Percentiles rank a stretch among this genome's conserved stretches.
Conservation (phyloP, 129 eudicot genomes). For the Centaurea solstitialis region DNA sequence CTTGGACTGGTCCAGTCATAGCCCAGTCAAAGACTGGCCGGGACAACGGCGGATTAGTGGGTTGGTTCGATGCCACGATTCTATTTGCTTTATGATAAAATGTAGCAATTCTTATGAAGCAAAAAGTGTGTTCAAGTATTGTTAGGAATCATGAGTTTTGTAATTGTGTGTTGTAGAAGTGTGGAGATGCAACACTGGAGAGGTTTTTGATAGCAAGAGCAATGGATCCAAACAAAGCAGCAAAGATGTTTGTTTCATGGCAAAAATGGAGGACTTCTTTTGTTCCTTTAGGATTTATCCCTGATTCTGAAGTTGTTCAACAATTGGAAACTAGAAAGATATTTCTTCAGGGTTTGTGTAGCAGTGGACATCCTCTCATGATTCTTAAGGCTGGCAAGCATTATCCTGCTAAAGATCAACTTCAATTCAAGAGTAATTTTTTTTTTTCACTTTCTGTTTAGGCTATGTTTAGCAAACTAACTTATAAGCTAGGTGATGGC, state of each 20-base stretch:
- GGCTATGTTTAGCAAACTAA: too few relatives aligned
- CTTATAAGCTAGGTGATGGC: too few relatives aligned
- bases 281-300: conserved; percentile 44
- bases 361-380: conserved; percentile 37
- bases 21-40: too few relatives aligned
- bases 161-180: conserved; percentile 23
- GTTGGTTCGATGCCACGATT: background rate
- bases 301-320: conserved; percentile 48
- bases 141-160: background rate
- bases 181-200: conserved; percentile 44
- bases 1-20: too few relatives aligned
- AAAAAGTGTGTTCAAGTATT: background rate
- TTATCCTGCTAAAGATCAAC: conserved; percentile 42
- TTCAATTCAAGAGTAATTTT: conserved; percentile 48
- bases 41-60: too few relatives aligned
- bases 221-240: conserved; percentile 52
- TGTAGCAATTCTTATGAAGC: background rate
- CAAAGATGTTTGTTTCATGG: conserved; percentile 62
- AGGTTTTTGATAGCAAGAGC: conserved; percentile 62
- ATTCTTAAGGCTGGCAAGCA: conserved; percentile 41
- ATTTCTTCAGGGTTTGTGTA: conserved; percentile 45
- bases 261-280: conserved; percentile 50
- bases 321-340: conserved; percentile 33
- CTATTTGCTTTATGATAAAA: background rate
- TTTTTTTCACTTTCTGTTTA: too few relatives aligned